Percentiles rank a stretch among this genome's conserved stretches.
phyloP scores from a whole-genome alignment of 2,329 filamentous ascomycete genomes.

The Rutstroemia sp. region DNA sequence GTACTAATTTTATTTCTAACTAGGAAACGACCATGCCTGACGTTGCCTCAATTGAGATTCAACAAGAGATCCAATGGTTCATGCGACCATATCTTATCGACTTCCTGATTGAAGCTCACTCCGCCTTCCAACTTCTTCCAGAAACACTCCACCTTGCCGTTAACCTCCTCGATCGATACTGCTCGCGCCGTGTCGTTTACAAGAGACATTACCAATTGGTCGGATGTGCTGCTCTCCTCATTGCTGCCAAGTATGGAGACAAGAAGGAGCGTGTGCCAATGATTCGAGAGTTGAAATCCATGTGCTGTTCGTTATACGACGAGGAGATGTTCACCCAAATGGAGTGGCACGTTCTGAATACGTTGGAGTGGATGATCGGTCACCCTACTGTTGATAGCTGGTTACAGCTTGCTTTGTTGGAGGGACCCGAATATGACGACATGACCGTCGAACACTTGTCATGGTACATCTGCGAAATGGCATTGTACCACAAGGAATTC shows the following conservation, averaged over 20 bases:
- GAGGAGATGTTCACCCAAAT: conserved; percentile 99
- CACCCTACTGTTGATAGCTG: conserved; percentile 96
- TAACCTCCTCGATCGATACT: conserved; percentile 96
- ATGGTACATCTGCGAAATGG: conserved; percentile 88
- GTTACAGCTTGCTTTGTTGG: conserved; percentile 76
- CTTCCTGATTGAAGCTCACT: conserved; percentile 95
- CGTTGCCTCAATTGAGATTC: conserved; percentile 96
- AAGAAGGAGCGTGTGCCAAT: conserved; percentile 98
- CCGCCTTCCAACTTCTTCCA: conserved; percentile 86
- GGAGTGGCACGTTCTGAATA: conserved; percentile 99
- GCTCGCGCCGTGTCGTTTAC: conserved; percentile 94
- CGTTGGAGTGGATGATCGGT: conserved; percentile 90
- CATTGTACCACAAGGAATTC: conserved; percentile 93
- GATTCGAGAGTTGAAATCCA: conserved; percentile 93
- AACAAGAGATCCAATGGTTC: conserved; percentile 99
- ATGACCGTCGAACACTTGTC: conserved; percentile 91
- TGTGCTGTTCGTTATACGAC: conserved; percentile 98
- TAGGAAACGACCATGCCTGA: conserved; percentile 84
- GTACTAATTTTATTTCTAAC: conserved; percentile 25
- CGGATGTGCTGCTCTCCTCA: conserved; percentile 89
- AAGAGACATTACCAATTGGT: conserved; percentile 99
- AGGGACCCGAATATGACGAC: conserved; percentile 62
- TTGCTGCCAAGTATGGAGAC: conserved; percentile 97
- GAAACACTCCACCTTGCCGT: conserved; percentile 94
- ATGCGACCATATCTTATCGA: conserved; percentile 98